Evolutionary conservation across 352 stramenopile species (phyloP).

Genomic region (Phytophthora sansomeana): DNA sequence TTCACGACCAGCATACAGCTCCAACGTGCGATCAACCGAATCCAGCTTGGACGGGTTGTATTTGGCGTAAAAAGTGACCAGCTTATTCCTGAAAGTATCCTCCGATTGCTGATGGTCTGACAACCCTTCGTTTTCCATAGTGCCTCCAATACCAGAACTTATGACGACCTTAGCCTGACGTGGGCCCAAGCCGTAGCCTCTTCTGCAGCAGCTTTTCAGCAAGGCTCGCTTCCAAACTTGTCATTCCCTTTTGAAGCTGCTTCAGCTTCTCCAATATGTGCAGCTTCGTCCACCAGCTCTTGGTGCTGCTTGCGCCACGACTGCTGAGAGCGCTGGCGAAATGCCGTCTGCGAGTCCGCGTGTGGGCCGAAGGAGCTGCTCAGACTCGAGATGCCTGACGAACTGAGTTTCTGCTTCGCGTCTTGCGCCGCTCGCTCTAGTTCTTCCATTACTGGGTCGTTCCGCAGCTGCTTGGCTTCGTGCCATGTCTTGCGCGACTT

Average conservation of each 20-base stretch:
- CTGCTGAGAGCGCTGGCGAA: conserved; percentile 65
- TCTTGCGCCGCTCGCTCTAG: conserved; percentile 38
- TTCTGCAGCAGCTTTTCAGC: conserved; percentile 53
- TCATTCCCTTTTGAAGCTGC: background rate
- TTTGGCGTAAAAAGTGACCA: conserved; percentile 74
- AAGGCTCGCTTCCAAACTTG: conserved; percentile 37
- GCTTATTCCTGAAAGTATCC: conserved; percentile 39
- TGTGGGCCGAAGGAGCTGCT: conserved; percentile 17
- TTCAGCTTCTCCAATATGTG: conserved; percentile 27
- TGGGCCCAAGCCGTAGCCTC: conserved; percentile 57
- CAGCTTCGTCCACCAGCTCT: conserved; percentile 46
- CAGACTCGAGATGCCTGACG: conserved; percentile 13
- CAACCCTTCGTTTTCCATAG: background rate
- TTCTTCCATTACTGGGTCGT: conserved; percentile 51
- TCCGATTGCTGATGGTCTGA: background rate
- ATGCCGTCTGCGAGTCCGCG: conserved; percentile 28
- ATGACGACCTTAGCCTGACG: conserved; percentile 13
- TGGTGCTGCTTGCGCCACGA: conserved; percentile 72
- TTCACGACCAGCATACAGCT: conserved; percentile 63
- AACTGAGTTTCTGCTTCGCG: conserved; percentile 30
- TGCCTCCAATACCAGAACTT: background rate
- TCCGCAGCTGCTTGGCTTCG: conserved; percentile 50
- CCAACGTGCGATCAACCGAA: conserved; percentile 63
- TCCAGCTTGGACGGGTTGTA: conserved; percentile 70
- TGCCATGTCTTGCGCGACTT: conserved; percentile 57